Evolutionary conservation across 257 asterid genomes (phyloP).

Genomic region (Cynanchum wilfordii): DNA sequence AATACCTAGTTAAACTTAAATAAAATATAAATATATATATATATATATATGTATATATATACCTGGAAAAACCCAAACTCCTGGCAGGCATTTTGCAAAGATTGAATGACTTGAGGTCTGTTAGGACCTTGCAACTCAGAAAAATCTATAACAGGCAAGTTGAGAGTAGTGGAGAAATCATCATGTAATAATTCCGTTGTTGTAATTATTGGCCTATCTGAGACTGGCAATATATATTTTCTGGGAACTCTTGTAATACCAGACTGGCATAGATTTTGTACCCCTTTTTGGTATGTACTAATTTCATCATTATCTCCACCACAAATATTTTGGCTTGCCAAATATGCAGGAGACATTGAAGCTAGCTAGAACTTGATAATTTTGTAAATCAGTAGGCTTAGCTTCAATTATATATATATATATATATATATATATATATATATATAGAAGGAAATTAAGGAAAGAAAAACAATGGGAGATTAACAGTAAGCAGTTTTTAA

Average conservation of each 20-base stretch:
- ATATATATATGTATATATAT: not conserved
- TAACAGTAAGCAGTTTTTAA: not conserved
- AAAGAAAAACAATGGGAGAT: not conserved
- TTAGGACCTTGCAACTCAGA: slow-evolving; percentile 27
- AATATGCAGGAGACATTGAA: not conserved
- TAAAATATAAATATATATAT: no score
- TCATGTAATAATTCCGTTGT: no score
- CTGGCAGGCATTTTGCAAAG: slow-evolving; percentile 28
- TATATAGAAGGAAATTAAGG: not conserved
- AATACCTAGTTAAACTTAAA: no score
- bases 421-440: no score
- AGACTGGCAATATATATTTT: slow-evolving; percentile 26
- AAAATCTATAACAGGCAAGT: slow-evolving; percentile 31
- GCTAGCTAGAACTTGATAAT: not conserved
- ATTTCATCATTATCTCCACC: not conserved
- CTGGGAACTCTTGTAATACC: slow-evolving; percentile 22
- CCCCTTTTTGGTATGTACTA: slow-evolving; percentile 24
- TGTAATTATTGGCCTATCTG: slow-evolving; percentile 24
- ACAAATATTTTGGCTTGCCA: not conserved
- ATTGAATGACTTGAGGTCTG: slow-evolving; percentile 23
- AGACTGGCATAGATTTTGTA: slow-evolving; percentile 22
- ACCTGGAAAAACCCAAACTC: slow-evolving; percentile 38
- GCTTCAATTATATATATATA: no score
- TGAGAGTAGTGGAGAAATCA: slow-evolving; percentile 2
- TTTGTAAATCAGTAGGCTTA: not conserved